Base-by-base conservation (phyloP, 2,329 filamentous ascomycete species). In the Pyricularia pennisetigena region DNA sequence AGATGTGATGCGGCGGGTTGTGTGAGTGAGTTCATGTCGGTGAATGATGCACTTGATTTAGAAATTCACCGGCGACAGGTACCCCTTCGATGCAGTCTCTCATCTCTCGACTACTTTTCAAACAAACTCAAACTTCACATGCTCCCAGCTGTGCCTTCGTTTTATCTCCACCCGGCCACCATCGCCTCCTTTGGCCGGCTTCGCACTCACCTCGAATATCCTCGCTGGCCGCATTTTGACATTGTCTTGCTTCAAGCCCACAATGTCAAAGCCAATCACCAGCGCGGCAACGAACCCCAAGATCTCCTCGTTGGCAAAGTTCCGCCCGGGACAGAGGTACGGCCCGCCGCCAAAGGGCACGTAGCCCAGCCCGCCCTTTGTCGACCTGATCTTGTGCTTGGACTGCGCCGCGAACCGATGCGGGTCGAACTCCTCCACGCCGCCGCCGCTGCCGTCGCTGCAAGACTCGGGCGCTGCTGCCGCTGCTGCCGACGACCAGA, bases 341-440 rank as follows among this genome's bases (percentile, higher is more conserved):
- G 70, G 72, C 0, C 77, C 77, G 0, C 76, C 77, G 0, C 77
- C 77, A 64, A 78, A 78, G 0, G 77, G 75, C 24, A 74, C 70
- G 16, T 72, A 76, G 0, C 74, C 74, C 20, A 32, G 63, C 16
- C 63, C 63, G 20, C 63, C 29, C 30, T 65, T 65, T 7, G 59
- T 62, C 5, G 59, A 62, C 12, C 20, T 62, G 24, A 62, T 28
- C 26, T 62, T 62, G 24, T 62, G 59, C 26, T 65, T 32, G 28
- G 54, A 24, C 12, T 20, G 26, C n/a, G 57, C 28, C 4, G 67
- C 14, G 64, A 69, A 69, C 26, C 69, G 64, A 12, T 29, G 10
- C 10, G 67, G 59, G n/a, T 67, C 32, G 49, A 70, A 70, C 1
- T 26, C 67, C 7, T 57, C 57, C 41, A 61, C 67, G 23, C 66